Evolutionary conservation across 371 early-diverging fungal species (phyloP).

Genomic region (Apophysomyces sp.): DNA sequence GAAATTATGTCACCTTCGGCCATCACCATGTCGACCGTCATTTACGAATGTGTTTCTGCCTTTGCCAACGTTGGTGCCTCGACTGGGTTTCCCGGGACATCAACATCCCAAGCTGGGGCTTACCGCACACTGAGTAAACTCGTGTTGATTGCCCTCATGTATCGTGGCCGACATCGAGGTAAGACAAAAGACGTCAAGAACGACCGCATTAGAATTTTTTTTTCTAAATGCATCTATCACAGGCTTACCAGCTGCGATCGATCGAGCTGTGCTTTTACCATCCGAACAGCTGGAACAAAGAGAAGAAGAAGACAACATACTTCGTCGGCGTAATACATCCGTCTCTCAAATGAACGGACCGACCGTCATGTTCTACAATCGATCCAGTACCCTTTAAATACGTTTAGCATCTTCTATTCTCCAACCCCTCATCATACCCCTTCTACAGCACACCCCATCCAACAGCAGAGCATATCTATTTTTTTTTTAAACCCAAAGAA

Average conservation of each 20-base stretch:
- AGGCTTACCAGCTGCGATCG: slow-evolving; percentile 47
- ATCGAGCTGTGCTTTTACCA: slow-evolving; percentile 46
- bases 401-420: slow-evolving; percentile 2
- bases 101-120: slow-evolving; percentile 37
- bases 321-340: slow-evolving; percentile 19
- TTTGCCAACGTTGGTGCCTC: slow-evolving; percentile 45
- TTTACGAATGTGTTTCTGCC: slow-evolving; percentile 45
- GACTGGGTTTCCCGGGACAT: slow-evolving; percentile 32
- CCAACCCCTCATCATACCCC: not conserved
- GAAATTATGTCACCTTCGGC: slow-evolving; percentile 39
- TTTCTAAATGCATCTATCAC: not conserved
- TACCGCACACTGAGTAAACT: slow-evolving; percentile 38
- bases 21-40: slow-evolving; percentile 33
- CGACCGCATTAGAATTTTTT: not conserved
- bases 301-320: slow-evolving; percentile 14
- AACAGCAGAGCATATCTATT: too few species aligned
- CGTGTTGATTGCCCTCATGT: slow-evolving; percentile 40
- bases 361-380: slow-evolving; percentile 13
- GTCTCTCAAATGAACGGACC: slow-evolving; percentile 11
- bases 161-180: slow-evolving; percentile 44
- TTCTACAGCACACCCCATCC: not conserved
- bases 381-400: slow-evolving; percentile 16
- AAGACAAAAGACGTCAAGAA: not conserved
- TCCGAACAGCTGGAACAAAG: slow-evolving; percentile 27
- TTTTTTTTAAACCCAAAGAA: too few species aligned